These are phyloP conservation scores for Aspergillus quadricinctus DNA, from an alignment of 2,329 filamentous ascomycete species.

Conservation along the genomic window DNA sequence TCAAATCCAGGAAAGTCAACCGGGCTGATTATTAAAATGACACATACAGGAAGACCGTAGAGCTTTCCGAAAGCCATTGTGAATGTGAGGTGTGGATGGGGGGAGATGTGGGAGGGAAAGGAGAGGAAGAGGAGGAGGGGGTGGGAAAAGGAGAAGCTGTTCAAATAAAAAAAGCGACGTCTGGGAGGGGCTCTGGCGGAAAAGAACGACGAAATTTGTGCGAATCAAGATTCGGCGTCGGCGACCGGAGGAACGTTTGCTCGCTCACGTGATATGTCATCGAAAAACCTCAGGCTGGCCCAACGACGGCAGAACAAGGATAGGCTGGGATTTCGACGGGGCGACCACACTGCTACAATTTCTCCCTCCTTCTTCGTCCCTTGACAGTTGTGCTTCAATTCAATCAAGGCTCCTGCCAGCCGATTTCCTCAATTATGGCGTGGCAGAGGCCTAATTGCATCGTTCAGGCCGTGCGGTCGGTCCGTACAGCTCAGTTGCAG, in stretches of 20 bases:
- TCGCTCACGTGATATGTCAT: slow-evolving; percentile 22
- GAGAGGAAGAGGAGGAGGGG: slow-evolving; percentile 11
- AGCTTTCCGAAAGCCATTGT: slow-evolving; percentile 98
- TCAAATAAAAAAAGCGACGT: slow-evolving; percentile 11
- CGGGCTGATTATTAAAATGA: slow-evolving; percentile 2
- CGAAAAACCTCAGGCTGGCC: slow-evolving; percentile 22
- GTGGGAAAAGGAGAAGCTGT: slow-evolving; percentile 12
- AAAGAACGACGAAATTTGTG: slow-evolving; percentile 21
- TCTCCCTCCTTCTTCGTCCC: background rate
- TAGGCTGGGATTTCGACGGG: background rate
- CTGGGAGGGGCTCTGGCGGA: slow-evolving; percentile 17
- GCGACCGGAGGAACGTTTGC: slow-evolving; percentile 23
- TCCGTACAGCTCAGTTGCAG: slow-evolving; percentile 31
- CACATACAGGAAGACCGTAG: slow-evolving; percentile 75
- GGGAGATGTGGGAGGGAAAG: slow-evolving; percentile 3
- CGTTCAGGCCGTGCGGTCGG: slow-evolving; percentile 30
- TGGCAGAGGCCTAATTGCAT: slow-evolving; percentile 34
- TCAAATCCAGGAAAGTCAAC: background rate
- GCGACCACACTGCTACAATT: background rate
- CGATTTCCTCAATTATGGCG: slow-evolving; percentile 28
- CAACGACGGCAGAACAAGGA: slow-evolving; percentile 1
- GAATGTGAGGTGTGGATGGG: slow-evolving; percentile 25
- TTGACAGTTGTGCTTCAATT: background rate
- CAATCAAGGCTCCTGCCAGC: slow-evolving; percentile 9
- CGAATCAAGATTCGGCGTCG: slow-evolving; percentile 20